These are phyloP conservation scores for Acmispon strigosus DNA, from an alignment of 306 rosid species.

Conservation along the genomic window DNA sequence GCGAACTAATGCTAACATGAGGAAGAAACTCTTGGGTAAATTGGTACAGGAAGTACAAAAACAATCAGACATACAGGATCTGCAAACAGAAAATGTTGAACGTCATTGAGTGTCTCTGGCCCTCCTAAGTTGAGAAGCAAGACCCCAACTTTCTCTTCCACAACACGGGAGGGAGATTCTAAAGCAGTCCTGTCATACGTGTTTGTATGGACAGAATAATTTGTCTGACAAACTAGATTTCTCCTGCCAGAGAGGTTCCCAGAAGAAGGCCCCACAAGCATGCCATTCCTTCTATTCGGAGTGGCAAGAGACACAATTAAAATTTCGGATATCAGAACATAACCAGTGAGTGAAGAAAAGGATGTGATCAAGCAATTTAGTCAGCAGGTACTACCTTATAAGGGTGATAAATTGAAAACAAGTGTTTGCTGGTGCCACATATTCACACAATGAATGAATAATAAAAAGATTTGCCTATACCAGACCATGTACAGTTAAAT, in stretches of 20 bases:
- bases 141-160: constrained; percentile 86
- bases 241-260: constrained; percentile 28
- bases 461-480: background rate
- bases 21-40: background rate
- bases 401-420: background rate
- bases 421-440: background rate
- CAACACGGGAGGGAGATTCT: constrained; percentile 38
- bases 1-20: background rate
- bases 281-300: constrained; percentile 23
- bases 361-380: background rate
- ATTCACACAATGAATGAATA: background rate
- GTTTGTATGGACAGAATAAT: constrained; percentile 41
- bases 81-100: constrained; percentile 93
- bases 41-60: background rate
- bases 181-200: constrained; percentile 35
- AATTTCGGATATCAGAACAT: constrained; percentile 26
- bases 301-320: constrained; percentile 21
- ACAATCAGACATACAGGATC: constrained; percentile 64
- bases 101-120: constrained; percentile 91
- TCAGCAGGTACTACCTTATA: background rate
- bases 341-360: constrained; percentile 29
- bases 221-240: constrained; percentile 26
- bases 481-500: background rate
- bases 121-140: constrained; percentile 96
- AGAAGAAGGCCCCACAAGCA: constrained; percentile 15